These are phyloP conservation scores for Exophiala oligosperma DNA, from an alignment of 2,329 filamentous ascomycete genomes.

Conservation along the genomic window DNA sequence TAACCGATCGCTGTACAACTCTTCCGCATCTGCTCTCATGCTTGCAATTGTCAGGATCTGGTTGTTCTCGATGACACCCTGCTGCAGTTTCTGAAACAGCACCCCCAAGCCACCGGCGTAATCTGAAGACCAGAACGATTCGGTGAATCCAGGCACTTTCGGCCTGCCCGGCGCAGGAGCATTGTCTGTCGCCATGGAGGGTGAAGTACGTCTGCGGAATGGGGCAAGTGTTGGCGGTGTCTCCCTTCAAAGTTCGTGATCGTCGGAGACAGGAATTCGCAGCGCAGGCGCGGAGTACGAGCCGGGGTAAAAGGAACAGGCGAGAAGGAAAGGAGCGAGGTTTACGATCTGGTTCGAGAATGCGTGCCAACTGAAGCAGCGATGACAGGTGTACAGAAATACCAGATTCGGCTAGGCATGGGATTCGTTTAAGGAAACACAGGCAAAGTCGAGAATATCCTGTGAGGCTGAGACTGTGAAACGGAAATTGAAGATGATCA, in stretches of 20 bases:
- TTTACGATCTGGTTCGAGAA: background rate
- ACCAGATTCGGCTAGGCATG: background rate
- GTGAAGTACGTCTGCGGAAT: too few relatives aligned
- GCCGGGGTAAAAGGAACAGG: background rate
- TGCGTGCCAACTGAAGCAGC: background rate
- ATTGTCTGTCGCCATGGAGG: constrained; percentile 13
- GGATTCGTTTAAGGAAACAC: background rate
- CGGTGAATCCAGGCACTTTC: constrained; percentile 83
- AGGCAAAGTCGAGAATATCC: background rate
- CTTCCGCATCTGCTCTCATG: constrained; percentile 94
- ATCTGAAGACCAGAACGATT: constrained; percentile 97
- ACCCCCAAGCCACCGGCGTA: constrained; percentile 95
- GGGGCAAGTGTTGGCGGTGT: too few relatives aligned
- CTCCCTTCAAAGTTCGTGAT: too few relatives aligned
- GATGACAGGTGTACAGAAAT: background rate
- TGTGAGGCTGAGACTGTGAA: constrained; percentile 8
- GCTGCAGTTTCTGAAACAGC: constrained; percentile 93
- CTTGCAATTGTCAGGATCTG: constrained; percentile 89
- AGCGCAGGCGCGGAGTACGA: constrained; percentile 1
- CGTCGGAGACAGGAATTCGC: background rate
- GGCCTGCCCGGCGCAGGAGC: constrained; percentile 10
- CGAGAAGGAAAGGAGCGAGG: background rate
- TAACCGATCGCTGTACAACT: constrained; percentile 78
- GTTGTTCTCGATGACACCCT: constrained; percentile 92
- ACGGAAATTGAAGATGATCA: constrained; percentile 9